phyloP scores from a whole-genome alignment of 768 basidiomycete genomes.

The Phlebiopsis flavidoalba region DNA sequence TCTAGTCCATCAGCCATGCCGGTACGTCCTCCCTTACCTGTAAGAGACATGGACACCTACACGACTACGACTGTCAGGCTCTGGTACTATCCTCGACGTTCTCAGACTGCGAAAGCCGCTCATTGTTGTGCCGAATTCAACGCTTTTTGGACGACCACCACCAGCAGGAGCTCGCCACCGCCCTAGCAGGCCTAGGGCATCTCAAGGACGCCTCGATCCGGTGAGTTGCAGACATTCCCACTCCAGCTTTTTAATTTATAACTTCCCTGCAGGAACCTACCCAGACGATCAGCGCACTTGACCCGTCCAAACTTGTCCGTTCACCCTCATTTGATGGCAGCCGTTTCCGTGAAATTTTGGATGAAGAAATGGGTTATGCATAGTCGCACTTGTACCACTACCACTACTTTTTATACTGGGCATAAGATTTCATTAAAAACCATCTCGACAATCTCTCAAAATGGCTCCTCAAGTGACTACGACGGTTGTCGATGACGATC shows the following conservation, averaged over 20 bases:
- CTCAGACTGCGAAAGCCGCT: slow-evolving; percentile 70
- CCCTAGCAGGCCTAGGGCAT: slow-evolving; percentile 54
- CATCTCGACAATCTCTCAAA: not conserved
- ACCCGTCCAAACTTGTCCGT: slow-evolving; percentile 38
- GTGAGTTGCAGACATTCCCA: slow-evolving; percentile 37
- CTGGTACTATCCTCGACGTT: slow-evolving; percentile 91
- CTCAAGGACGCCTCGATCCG: slow-evolving; percentile 49
- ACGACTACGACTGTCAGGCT: slow-evolving; percentile 45
- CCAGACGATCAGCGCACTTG: slow-evolving; percentile 45
- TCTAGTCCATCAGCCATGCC: slow-evolving; percentile 89
- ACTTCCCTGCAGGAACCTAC: slow-evolving; percentile 40
- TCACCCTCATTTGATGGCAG: slow-evolving; percentile 69
- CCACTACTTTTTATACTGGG: slow-evolving; percentile 2
- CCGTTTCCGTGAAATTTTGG: slow-evolving; percentile 61
- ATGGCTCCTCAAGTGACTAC: slow-evolving; percentile 20
- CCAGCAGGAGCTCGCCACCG: slow-evolving; percentile 81
- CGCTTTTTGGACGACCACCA: slow-evolving; percentile 88
- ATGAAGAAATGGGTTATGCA: slow-evolving; percentile 74
- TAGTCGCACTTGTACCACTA: slow-evolving; percentile 1
- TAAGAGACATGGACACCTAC: no score
- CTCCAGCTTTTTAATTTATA: not conserved
- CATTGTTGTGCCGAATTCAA: slow-evolving; percentile 86
- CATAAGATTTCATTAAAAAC: not conserved
- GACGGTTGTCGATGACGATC: slow-evolving; percentile 34
- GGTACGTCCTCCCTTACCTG: slow-evolving; percentile 42